Conservation (phyloP, 176 grass and related monocot species). For the Avena eriantha region DNA sequence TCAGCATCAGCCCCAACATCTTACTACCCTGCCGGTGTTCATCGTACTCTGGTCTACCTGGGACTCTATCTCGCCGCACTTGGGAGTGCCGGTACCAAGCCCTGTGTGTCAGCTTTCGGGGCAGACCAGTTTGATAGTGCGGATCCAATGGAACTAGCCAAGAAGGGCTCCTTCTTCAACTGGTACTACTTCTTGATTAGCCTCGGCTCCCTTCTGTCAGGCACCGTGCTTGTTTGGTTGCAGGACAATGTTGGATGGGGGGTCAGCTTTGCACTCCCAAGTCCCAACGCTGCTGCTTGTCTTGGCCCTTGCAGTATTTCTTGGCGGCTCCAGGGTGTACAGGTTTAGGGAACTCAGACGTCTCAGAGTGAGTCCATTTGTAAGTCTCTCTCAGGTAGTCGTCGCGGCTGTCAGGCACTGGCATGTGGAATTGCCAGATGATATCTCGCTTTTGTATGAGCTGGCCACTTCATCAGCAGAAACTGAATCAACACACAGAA, state of each 20-base stretch:
- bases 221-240: conserved; percentile 58
- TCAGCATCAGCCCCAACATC: conserved; percentile 23
- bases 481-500: not conserved
- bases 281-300: conserved; percentile 42
- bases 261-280: conserved; percentile 40
- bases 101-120: conserved; percentile 45
- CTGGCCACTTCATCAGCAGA: not conserved
- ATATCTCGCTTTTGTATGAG: conserved; percentile 48
- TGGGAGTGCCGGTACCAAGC: conserved; percentile 46
- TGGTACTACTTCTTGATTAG: conserved; percentile 60
- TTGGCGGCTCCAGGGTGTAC: conserved; percentile 39
- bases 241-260: conserved; percentile 58
- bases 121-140: conserved; percentile 52
- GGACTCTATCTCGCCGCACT: conserved; percentile 56
- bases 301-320: conserved; percentile 18
- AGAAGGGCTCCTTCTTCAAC: conserved; percentile 62
- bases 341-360: conserved; percentile 38
- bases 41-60: conserved; percentile 30
- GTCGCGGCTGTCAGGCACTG: conserved; percentile 50
- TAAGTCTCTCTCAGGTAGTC: conserved; percentile 48
- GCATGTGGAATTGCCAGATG: conserved; percentile 31
- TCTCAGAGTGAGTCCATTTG: conserved; percentile 46
- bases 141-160: conserved; percentile 35
- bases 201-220: conserved; percentile 41
- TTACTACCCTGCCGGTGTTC: not conserved